Evolutionary conservation across 805 yeast species (phyloP).

Genomic region (Wickerhamiella cacticola): DNA sequence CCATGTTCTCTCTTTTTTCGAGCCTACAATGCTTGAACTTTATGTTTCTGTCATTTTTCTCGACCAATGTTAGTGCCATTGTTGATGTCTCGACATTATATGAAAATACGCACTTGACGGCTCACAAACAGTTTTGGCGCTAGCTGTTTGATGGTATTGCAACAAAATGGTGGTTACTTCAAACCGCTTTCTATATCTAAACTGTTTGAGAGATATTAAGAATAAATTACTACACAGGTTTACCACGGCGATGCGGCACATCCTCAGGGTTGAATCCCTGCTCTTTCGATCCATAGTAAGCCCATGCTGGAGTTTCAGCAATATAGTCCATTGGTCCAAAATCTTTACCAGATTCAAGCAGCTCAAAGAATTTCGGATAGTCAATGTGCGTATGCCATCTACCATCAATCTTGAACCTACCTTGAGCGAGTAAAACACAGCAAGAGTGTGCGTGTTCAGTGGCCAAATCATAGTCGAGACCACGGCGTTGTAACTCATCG

Average conservation of each 20-base stretch:
- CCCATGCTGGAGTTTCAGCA: slow-evolving; percentile 79
- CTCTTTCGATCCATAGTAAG: slow-evolving; percentile 69
- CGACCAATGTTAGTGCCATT: too few species aligned
- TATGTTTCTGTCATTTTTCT: too few species aligned
- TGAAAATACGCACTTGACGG: too few species aligned
- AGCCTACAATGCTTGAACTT: too few species aligned
- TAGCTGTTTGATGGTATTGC: too few species aligned
- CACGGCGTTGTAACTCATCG: slow-evolving; percentile 50
- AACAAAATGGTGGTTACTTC: too few species aligned
- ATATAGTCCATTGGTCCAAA: slow-evolving; percentile 74
- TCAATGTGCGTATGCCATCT: slow-evolving; percentile 86
- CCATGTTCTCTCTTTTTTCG: too few species aligned
- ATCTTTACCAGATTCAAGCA: slow-evolving; percentile 50
- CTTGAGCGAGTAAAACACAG: slow-evolving; percentile 73
- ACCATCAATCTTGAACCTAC: slow-evolving; percentile 53
- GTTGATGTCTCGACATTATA: too few species aligned
- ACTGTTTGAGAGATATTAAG: not conserved
- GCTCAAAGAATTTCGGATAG: slow-evolving; percentile 60
- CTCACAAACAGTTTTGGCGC: too few species aligned
- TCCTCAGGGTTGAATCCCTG: slow-evolving; percentile 90
- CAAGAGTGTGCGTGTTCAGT: slow-evolving; percentile 95
- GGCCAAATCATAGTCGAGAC: slow-evolving; percentile 67
- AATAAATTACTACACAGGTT: slow-evolving; percentile 25
- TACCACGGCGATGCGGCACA: slow-evolving; percentile 34
- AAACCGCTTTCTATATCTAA: too few species aligned